Conservation (phyloP, 2,329 filamentous ascomycete species). For the Dothiorella sarmentorum region DNA sequence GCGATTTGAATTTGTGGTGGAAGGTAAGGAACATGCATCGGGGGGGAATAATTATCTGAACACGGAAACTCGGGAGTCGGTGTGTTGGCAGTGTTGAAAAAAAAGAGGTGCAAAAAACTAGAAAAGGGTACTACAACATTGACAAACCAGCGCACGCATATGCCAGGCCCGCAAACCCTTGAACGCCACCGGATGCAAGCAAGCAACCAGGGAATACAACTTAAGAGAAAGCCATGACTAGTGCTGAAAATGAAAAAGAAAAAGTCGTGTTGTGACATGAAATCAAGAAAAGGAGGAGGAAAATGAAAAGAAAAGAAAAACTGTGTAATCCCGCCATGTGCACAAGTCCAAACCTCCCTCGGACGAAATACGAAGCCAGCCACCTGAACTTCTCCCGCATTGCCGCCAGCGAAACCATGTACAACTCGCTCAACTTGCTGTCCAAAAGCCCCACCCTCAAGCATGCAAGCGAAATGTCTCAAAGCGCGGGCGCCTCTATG, state of each 20-base stretch:
- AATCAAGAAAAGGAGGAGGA: constrained; percentile 3
- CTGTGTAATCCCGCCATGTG: constrained; percentile 10
- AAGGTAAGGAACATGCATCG: neutral
- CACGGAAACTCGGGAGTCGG: neutral
- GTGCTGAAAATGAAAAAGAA: constrained; percentile 10
- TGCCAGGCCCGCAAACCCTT: constrained; percentile 15
- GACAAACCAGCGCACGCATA: constrained; percentile 12
- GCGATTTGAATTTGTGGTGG: neutral
- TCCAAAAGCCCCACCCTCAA: neutral
- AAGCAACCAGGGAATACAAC: constrained; percentile 15
- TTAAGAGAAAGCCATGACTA: constrained; percentile 16
- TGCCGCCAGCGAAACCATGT: neutral
- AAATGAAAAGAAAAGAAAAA: neutral
- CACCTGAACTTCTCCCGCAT: neutral
- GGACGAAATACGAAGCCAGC: neutral
- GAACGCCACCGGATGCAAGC: constrained; percentile 13
- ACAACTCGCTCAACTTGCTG: neutral
- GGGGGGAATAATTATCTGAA: constrained; percentile 16
- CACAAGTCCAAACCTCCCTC: constrained; percentile 2
- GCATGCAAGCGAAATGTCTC: neutral
- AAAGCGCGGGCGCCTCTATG: constrained; percentile 1
- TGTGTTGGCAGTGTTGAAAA: constrained; percentile 8
- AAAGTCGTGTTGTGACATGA: constrained; percentile 18
- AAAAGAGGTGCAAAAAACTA: neutral
- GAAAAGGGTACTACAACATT: constrained; percentile 10